phyloP scores from a whole-genome alignment of 495 filamentous ascomycete species.

The Penicillium pancosmium region DNA sequence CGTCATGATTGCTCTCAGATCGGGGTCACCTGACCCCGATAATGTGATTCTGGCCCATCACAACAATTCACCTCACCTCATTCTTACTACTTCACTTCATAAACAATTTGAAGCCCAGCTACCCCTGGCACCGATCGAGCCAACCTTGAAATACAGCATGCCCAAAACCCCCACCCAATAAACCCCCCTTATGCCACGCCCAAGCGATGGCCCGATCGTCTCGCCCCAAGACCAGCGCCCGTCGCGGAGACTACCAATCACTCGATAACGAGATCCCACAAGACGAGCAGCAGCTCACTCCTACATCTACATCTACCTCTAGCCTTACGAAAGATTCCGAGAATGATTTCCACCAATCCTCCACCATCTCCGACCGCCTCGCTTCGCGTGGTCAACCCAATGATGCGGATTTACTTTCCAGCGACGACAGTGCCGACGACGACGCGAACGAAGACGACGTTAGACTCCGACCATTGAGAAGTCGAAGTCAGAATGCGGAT shows the following conservation, averaged over 20 bases:
- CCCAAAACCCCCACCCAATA: no score
- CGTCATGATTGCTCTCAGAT: no score
- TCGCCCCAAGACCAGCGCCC: constrained; percentile 7
- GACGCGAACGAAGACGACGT: constrained; percentile 21
- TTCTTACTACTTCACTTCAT: no score
- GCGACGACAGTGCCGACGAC: constrained; percentile 17
- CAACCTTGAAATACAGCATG: no score
- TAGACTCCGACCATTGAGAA: constrained; percentile 20
- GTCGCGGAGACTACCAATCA: constrained; percentile 15
- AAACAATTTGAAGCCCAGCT: no score
- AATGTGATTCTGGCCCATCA: no score
- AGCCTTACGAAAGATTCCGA: not conserved
- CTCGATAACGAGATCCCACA: constrained; percentile 6
- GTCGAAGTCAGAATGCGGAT: no score
- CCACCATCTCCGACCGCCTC: not conserved
- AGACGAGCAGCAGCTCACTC: constrained; percentile 2
- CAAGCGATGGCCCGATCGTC: constrained; percentile 15
- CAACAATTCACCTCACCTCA: no score
- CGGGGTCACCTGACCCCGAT: no score
- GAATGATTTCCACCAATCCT: not conserved
- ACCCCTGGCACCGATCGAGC: no score
- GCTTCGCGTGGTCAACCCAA: not conserved
- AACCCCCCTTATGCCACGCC: no score
- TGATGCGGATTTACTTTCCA: constrained; percentile 7
- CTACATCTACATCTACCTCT: no score